phyloP scores from a whole-genome alignment of 2,329 filamentous ascomycete genomes.

The Sporothrix sp. region DNA sequence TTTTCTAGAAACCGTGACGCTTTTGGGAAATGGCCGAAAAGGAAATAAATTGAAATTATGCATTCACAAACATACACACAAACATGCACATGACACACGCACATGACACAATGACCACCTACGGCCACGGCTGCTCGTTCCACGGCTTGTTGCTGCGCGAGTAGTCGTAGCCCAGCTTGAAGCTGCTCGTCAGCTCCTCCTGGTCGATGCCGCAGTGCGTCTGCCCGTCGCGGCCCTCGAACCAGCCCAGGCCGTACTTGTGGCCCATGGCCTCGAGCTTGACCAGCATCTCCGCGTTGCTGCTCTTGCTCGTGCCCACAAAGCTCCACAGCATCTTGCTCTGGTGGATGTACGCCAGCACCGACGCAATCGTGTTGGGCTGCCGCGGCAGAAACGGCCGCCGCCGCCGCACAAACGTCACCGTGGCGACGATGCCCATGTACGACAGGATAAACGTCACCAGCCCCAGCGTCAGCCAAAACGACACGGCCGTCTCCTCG shows the following conservation, averaged over 20 bases:
- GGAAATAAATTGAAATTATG: background rate
- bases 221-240: conserved; percentile 60
- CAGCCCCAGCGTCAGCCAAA: conserved; percentile 55
- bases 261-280: conserved; percentile 38
- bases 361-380: conserved; percentile 66
- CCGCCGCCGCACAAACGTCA: conserved; percentile 53
- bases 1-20: too few species aligned
- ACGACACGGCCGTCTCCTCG: conserved; percentile 52
- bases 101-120: too few species aligned
- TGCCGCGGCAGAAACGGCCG: conserved; percentile 67
- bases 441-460: conserved; percentile 56
- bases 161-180: conserved; percentile 52
- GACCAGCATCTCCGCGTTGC: conserved; percentile 50
- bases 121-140: conserved; percentile 30
- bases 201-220: conserved; percentile 70
- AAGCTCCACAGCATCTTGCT: conserved; percentile 72
- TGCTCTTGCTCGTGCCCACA: conserved; percentile 56
- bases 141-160: conserved; percentile 42
- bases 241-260: conserved; percentile 69
- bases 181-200: conserved; percentile 57
- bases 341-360: conserved; percentile 70
- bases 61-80: background rate
- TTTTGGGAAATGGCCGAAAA: too few species aligned
- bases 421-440: conserved; percentile 47
- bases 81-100: too few species aligned